A percentile compares a stretch with the other conserved stretches of the same genome.
Evolutionary conservation across 1,139 yeast genomes (phyloP).

Genomic region (Nakaseomyces delphensis): DNA sequence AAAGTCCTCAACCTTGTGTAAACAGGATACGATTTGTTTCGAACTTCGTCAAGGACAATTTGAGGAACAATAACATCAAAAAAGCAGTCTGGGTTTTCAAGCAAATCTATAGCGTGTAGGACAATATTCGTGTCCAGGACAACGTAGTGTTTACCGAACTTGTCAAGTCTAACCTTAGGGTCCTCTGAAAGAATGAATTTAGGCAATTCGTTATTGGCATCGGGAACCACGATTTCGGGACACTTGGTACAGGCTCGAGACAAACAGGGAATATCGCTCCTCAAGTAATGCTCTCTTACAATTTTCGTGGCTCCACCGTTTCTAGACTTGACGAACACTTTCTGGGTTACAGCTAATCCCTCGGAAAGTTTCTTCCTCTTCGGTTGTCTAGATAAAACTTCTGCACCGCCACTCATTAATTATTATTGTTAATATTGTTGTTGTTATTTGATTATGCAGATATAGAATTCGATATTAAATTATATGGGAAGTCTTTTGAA

Average conservation of each 20-base stretch:
- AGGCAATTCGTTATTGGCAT: constrained; percentile 37
- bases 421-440: no score
- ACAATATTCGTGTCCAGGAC: constrained; percentile 86
- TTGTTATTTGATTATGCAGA: no score
- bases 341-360: constrained; percentile 75
- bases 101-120: constrained; percentile 77
- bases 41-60: constrained; percentile 87
- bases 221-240: constrained; percentile 31
- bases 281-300: constrained; percentile 86
- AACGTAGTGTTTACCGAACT: constrained; percentile 59
- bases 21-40: constrained; percentile 79
- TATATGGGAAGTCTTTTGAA: no score
- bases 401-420: constrained; percentile 16
- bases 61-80: constrained; percentile 90
- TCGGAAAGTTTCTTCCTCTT: constrained; percentile 29
- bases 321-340: constrained; percentile 84
- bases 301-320: constrained; percentile 86
- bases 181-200: constrained; percentile 35
- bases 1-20: constrained; percentile 76
- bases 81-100: constrained; percentile 71
- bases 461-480: no score
- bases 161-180: constrained; percentile 29
- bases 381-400: constrained; percentile 9
- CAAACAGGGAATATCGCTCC: constrained; percentile 88
- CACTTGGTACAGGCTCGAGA: constrained; percentile 64